These are phyloP conservation scores for Citropsis articulata DNA, from an alignment of 345 rosid species.

Conservation along the genomic window DNA sequence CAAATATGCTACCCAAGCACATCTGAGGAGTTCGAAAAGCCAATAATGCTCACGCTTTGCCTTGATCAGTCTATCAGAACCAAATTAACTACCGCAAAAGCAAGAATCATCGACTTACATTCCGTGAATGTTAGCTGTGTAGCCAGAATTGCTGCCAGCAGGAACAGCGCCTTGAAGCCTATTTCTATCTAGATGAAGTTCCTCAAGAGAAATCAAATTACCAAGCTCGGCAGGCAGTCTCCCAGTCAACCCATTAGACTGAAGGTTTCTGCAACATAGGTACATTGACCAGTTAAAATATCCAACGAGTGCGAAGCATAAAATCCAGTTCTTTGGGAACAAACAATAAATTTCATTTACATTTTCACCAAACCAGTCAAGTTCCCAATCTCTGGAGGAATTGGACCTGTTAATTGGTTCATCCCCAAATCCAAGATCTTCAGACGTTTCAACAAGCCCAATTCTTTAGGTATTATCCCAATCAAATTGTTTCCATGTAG, in stretches of 20 bases:
- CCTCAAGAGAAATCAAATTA: conserved; percentile 67
- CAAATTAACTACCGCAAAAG: background rate
- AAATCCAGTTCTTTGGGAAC: conserved; percentile 7
- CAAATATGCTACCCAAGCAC: background rate
- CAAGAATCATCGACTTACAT: conserved; percentile 43
- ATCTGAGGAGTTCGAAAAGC: background rate
- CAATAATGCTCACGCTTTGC: background rate
- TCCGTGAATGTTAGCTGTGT: conserved; percentile 33
- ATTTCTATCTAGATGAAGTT: conserved; percentile 81
- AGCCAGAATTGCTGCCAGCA: conserved; percentile 37
- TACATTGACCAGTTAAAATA: conserved; percentile 6
- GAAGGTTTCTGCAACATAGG: conserved; percentile 68
- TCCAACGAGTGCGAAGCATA: background rate
- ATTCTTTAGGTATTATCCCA: conserved; percentile 84
- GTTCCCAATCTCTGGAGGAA: conserved; percentile 81
- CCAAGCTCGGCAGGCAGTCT: conserved; percentile 74
- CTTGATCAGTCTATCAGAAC: background rate
- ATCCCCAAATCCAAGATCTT: conserved; percentile 84
- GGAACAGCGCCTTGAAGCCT: conserved; percentile 85
- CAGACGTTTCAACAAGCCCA: conserved; percentile 74
- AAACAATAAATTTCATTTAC: conserved; percentile 34
- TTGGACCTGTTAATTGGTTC: conserved; percentile 75
- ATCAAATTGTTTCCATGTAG: conserved; percentile 65
- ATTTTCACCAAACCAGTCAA: conserved; percentile 49
- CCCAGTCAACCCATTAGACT: conserved; percentile 90